Evolutionary conservation across 2,329 filamentous ascomycete genomes (phyloP), one percentile per base, ranked within the genome.

Genomic region (Ophiocordyceps camponoti-saundersi): DNA sequence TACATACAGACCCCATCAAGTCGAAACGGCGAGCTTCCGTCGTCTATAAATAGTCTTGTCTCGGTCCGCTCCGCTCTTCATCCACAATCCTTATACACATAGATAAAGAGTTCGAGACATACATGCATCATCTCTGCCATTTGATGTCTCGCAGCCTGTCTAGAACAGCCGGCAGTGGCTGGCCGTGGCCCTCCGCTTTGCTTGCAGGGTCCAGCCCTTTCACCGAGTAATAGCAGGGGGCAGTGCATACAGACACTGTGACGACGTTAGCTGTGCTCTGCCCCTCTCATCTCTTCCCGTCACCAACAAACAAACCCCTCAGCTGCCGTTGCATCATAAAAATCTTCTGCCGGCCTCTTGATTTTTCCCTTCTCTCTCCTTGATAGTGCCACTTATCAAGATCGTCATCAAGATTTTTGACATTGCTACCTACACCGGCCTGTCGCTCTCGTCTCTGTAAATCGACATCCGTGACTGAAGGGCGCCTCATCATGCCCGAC

Each of bases 401-500:
- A 34, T 4, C 32, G 13, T 16, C 32, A 34, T 34, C 32, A 34
- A 34, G 12, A 34, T 11, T 16, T 34, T 34, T 16, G 30, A 32
- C 21, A 23, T n/a, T n/a, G 13, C 36, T 21, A 11, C 12, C 16
- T 40, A 42, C 18, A n/a, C 16, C 42, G 6, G n/a, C 5, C 22
- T 29, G 8, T 20, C 23, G 23, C 42, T 30, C 41, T 29, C 29
- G 11, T 8, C 20, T 26, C 30, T 12, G 20, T 40, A 3, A 16
- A 40, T 18, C 13, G 18, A 40, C 36, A n/a, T 16, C 18, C 21
- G 13, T 8, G 40, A 42, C 20, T 20, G 39, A 16, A 16, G n/a
- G 26, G 23, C 39, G 2, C 6, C 26, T 12, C 20, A 53, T 50
- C 51, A 78, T 78, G 75, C 62, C 68, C 54, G 62, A 64, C 51